Evolutionary conservation across 768 basidiomycete species (phyloP), one percentile per base, ranked within the genome.

Genomic region (Pisolithus albus): DNA sequence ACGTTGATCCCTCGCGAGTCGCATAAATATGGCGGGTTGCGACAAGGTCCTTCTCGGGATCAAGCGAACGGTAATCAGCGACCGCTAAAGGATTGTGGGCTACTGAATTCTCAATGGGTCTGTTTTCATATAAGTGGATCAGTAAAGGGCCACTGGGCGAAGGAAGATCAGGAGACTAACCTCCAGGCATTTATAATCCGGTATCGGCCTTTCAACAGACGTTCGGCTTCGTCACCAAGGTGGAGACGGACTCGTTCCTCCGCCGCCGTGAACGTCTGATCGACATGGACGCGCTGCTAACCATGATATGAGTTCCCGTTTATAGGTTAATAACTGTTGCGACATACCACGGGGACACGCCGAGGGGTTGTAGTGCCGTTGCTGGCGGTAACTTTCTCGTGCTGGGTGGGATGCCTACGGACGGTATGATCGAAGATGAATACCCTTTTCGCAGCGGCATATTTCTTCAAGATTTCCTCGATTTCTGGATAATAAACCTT

Each of bases 131-230:
- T 4, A 1, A 42, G 28, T 7, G 36, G 15, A 16, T 10, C 18
- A 24, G 34, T 5, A 30, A 3, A 11, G 18, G 9, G 37, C 30
- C n/a, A 40, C 3, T 1, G 18, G 21, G 6, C 1, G 7, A 21
- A 19, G 10, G 18, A 18, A n/a, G 24, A 13, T 6, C 0, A 9
- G 5, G n/a, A 3, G 13, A 42, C 55, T 42, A 8, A 63, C 56
- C 75, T 71, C 75, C 75, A 75, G 46, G 75, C 69, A 54, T 76
- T 76, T 59, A 76, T 73, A 57, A 76, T 73, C 46, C 70, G 72
- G 28, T 68, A 64, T 46, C 75, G 72, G 11, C 66, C 61, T 51
- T 70, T 64, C 49, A 76, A 63, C 18, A 74, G 67, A 15, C 65
- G 67, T 52, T 73, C 70, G 1, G 73, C 76, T 24, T 76, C 75